Base-by-base conservation (phyloP, 352 stramenopile species). In the Pythium volutum region DNA sequence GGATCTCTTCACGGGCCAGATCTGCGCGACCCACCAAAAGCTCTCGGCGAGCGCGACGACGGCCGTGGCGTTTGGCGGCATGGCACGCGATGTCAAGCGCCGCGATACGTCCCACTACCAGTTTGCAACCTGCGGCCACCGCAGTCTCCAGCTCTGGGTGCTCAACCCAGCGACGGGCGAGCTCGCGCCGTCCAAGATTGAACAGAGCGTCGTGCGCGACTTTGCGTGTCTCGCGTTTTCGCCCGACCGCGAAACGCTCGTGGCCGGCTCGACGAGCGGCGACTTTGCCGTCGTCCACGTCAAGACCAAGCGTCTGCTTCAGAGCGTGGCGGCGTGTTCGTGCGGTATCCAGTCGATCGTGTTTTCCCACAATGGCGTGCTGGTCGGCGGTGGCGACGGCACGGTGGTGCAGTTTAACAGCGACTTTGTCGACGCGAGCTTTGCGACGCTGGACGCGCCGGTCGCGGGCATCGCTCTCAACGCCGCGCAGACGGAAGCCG, bases 71-170 rank as follows among this genome's bases (percentile, higher is more conserved):
- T 97, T 92, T 53, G 89, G 87, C 43, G 88, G 88, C 23, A 92
- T 96, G 76, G 74, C 77, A 12, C 83, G 88, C 52, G 90, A 98
- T 49, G 75, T 98, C 50, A 98, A 98, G 76, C 83, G 89, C 20
- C 76, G 90, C 1, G 84, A 97, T 66, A 97, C 89, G 29, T 20
- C 52, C 23, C 79, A 74, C 45, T 97, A 98, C 73, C 81, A 96
- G 55, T 95, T 98, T 62, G 80, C 78, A 52, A 97, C 91, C 0
- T 88, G 75, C 1, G 89, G 88, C 15, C 70, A 85, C 43, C 79
- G 88, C 18, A 76, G 87, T 63, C 66, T 96, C 16, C 64, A 82
- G 45, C 55, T 98, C 33, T 98, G 92, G 92, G 64, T 79, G 5
- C 71, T 98, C 14, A 83, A 98, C 77, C 91, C 93, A 8, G 74